Evolutionary conservation across 805 yeast genomes (phyloP).

Genomic region (Candida khao-thaluensis): DNA sequence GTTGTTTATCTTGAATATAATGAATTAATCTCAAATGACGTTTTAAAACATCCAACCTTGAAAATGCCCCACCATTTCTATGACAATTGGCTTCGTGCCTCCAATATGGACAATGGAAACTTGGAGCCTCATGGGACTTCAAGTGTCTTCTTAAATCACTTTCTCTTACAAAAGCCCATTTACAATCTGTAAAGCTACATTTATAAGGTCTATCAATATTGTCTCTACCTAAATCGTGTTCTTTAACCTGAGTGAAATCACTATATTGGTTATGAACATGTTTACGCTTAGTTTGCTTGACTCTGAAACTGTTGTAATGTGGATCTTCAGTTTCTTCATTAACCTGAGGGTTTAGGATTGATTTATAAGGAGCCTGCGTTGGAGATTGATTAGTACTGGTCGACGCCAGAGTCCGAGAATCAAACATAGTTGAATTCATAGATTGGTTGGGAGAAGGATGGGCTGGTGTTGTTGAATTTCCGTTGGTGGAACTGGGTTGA

Average conservation of each 20-base stretch:
- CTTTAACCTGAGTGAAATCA: conserved; percentile 8
- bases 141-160: conserved; percentile 69
- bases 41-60: conserved; percentile 70
- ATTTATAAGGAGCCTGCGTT: conserved; percentile 10
- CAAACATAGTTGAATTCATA: background rate
- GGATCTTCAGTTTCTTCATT: background rate
- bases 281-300: conserved; percentile 3
- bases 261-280: conserved; percentile 12
- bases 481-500: background rate
- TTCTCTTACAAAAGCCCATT: conserved; percentile 69
- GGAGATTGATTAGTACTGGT: conserved; percentile 3
- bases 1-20: conserved; percentile 49
- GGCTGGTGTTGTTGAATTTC: background rate
- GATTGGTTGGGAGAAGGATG: background rate
- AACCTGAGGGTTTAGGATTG: conserved; percentile 2
- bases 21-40: conserved; percentile 72
- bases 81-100: conserved; percentile 68
- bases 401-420: background rate
- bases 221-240: conserved; percentile 7
- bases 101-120: conserved; percentile 74
- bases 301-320: conserved; percentile 1
- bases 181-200: conserved; percentile 48
- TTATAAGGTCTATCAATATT: conserved; percentile 27
- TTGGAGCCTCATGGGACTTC: conserved; percentile 65
- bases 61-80: conserved; percentile 73